Evolutionary conservation across 192 early-diverging fungal genomes (phyloP), one percentile per base, ranked within the genome.

Genomic region (Entrophospora sp.): DNA sequence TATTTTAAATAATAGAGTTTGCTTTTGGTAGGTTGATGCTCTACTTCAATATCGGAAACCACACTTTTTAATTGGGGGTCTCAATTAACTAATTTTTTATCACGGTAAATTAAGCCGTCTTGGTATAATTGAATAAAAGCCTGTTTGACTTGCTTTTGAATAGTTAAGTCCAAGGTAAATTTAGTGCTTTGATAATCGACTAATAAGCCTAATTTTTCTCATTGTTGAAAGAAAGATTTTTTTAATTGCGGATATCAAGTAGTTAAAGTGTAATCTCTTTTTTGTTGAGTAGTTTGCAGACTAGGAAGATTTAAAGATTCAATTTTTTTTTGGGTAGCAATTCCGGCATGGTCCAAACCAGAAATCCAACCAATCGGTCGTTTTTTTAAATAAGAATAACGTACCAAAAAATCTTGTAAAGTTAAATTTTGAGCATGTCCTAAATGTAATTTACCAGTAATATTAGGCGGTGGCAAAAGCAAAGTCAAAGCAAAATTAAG

Each of bases 1-100:
- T 58, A 58, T 58, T 58, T 58, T 36, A 58, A 8, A 58, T 58
- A 58, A 35, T 58, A 58, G 5, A 58, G 35, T 58, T 58, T 58
- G 6, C 30, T 58, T 32, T 36, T n/a, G 5, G 9, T 22, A 27
- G 49, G 30, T 18, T 58, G 31, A 37, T 58, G 55, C 30, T 58
- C 55, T 18, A 58, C 55, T 58, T 58, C 55, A 16, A 58, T 58
- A 31, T 58, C 55, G 7, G 55, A 58, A 58, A 58, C 35, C 4
- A 58, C 55, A 8, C 55, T 58, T 58, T 58, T 58, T 58, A 58
- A 37, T 32, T 35, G n/a, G 0, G 55, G 55, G 30, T 58, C 55
- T 58, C 55, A 58, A 58, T 58, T 58, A 5, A 58, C 32, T 58
- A 58, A 58, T 34, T 32, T 58, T 1, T 1, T 4, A 12, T 32